phyloP scores from a whole-genome alignment of 345 rosid genomes.

The Psidium friedrichsthalianum region DNA sequence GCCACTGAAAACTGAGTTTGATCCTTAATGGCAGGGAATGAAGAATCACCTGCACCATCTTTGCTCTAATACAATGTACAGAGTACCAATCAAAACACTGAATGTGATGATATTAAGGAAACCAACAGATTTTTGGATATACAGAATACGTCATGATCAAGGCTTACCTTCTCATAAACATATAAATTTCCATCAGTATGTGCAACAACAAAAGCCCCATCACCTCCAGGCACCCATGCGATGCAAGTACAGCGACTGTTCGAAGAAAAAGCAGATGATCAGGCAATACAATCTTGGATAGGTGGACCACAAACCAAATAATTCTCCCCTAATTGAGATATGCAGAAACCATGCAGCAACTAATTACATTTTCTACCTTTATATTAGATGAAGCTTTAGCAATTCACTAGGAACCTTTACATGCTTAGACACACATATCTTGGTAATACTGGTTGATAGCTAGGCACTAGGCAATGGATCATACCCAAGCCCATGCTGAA shows the following conservation, averaged over 20 bases:
- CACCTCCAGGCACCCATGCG: conserved; percentile 96
- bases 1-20: conserved; percentile 77
- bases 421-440: neutral
- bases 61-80: conserved; percentile 39
- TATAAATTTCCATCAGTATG: conserved; percentile 96
- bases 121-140: neutral
- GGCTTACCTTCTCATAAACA: conserved; percentile 91
- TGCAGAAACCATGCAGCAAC: neutral
- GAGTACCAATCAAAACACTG: neutral
- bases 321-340: neutral
- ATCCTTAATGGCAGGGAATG: conserved; percentile 87
- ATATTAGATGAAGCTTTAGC: neutral
- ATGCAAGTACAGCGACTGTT: conserved; percentile 87
- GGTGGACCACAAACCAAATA: neutral
- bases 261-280: conserved; percentile 2
- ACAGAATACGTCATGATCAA: neutral
- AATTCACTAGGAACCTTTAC: neutral
- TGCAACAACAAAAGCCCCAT: conserved; percentile 90
- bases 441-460: neutral
- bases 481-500: neutral
- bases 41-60: conserved; percentile 90
- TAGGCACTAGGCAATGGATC: neutral
- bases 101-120: neutral
- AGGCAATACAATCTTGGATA: neutral
- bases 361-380: neutral